These are phyloP conservation scores for Yarrowia deformans DNA, from an alignment of 805 yeast species.

Conservation along the genomic window DNA sequence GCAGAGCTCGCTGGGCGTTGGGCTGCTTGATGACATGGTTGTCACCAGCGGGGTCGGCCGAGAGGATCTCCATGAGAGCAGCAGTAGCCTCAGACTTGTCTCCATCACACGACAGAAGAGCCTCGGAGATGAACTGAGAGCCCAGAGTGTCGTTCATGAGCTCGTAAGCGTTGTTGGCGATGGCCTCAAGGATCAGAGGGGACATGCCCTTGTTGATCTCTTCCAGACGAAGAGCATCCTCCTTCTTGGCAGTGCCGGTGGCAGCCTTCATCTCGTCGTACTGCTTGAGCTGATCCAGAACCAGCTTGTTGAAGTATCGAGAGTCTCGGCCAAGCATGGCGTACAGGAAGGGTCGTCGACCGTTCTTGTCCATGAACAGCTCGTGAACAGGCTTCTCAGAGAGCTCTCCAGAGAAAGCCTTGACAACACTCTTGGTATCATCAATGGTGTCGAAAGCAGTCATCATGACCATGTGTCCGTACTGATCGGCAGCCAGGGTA, in stretches of 20 bases:
- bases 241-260: slow-evolving; percentile 77
- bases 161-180: slow-evolving; percentile 59
- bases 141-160: slow-evolving; percentile 76
- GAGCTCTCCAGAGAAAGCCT: slow-evolving; percentile 70
- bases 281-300: slow-evolving; percentile 63
- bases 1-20: slow-evolving; percentile 74
- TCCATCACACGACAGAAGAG: slow-evolving; percentile 63
- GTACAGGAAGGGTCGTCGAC: slow-evolving; percentile 88
- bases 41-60: slow-evolving; percentile 66
- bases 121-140: slow-evolving; percentile 81
- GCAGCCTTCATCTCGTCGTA: slow-evolving; percentile 67
- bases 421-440: slow-evolving; percentile 84
- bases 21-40: slow-evolving; percentile 73
- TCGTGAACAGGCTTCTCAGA: slow-evolving; percentile 47
- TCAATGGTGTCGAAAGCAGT: slow-evolving; percentile 86
- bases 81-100: slow-evolving; percentile 56
- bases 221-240: slow-evolving; percentile 72
- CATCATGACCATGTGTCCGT: slow-evolving; percentile 82
- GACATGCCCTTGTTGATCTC: slow-evolving; percentile 72
- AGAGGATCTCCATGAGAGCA: slow-evolving; percentile 58
- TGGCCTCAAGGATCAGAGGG: slow-evolving; percentile 66
- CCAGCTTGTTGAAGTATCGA: slow-evolving; percentile 76
- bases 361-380: slow-evolving; percentile 72
- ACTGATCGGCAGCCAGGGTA: slow-evolving; percentile 80
- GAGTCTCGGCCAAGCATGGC: slow-evolving; percentile 79